These are phyloP conservation scores for Ceratocystis papillata DNA, from an alignment of 2,329 filamentous ascomycete genomes.

Conservation along the genomic window DNA sequence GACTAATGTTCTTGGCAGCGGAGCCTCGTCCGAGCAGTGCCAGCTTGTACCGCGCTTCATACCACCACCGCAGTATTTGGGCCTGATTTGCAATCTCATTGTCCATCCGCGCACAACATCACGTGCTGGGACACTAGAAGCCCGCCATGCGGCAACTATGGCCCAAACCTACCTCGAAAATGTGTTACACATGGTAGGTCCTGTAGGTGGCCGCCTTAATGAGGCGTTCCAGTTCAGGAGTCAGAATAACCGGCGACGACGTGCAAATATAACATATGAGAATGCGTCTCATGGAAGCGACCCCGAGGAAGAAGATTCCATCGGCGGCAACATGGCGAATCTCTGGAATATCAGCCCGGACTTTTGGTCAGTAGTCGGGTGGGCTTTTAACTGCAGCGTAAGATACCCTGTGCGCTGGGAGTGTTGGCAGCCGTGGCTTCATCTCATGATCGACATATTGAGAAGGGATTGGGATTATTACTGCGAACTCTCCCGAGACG, in stretches of 20 bases:
- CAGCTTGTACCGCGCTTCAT: slow-evolving; percentile 35
- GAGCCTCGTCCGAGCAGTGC: slow-evolving; percentile 32
- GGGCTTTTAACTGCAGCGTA: slow-evolving; percentile 85
- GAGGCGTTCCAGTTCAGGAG: slow-evolving; percentile 58
- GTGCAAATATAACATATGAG: slow-evolving; percentile 25
- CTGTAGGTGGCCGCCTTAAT: slow-evolving; percentile 57
- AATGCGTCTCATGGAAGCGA: slow-evolving; percentile 37
- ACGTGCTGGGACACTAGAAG: slow-evolving; percentile 51
- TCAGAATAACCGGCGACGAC: slow-evolving; percentile 29
- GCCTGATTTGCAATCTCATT: slow-evolving; percentile 68
- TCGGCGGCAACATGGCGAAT: slow-evolving; percentile 53
- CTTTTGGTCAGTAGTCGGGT: slow-evolving; percentile 82
- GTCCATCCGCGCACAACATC: slow-evolving; percentile 73
- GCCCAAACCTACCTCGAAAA: slow-evolving; percentile 61
- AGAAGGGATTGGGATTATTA: slow-evolving; percentile 53
- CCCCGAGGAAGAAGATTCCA: slow-evolving; percentile 38
- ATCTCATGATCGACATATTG: slow-evolving; percentile 66
- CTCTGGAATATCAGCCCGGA: slow-evolving; percentile 69
- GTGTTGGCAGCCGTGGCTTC: slow-evolving; percentile 70
- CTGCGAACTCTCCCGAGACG: slow-evolving; percentile 12
- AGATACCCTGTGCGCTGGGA: slow-evolving; percentile 63
- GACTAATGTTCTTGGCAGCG: slow-evolving; percentile 49
- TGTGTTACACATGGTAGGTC: slow-evolving; percentile 54
- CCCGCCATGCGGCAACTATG: slow-evolving; percentile 51
- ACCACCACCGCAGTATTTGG: slow-evolving; percentile 62